Conservation (phyloP, 2,329 filamentous ascomycete genomes). For the Diaporthe citri region DNA sequence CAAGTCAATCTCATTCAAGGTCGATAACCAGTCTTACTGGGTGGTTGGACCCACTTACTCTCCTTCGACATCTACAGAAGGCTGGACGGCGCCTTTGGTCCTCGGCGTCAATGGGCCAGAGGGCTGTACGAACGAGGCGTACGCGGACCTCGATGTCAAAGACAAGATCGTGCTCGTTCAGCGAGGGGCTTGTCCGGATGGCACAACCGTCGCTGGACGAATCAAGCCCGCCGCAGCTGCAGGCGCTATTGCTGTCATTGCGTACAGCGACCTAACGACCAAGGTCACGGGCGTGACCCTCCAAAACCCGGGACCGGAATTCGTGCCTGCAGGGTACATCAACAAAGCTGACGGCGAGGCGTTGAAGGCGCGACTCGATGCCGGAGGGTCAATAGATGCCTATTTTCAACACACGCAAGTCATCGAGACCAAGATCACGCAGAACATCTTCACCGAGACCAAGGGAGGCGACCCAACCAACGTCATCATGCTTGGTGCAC, state of each 20-base stretch:
- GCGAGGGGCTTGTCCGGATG: not conserved
- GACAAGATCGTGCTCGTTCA: conserved; percentile 25
- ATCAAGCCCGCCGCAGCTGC: conserved; percentile 20
- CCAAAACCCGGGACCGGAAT: conserved; percentile 2
- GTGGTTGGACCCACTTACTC: conserved; percentile 15
- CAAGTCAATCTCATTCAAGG: conserved; percentile 15
- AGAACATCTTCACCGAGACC: conserved; percentile 61
- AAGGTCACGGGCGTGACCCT: conserved; percentile 14
- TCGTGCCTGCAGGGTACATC: conserved; percentile 12
- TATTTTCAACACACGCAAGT: conserved; percentile 1
- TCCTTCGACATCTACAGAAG: conserved; percentile 2
- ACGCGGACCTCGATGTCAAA: not conserved
- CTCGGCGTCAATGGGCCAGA: not conserved
- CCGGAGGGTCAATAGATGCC: not conserved
- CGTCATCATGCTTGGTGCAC: conserved; percentile 57
- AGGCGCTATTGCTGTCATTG: conserved; percentile 3
- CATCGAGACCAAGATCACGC: conserved; percentile 53
- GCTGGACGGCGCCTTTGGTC: not conserved
- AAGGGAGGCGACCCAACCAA: conserved; percentile 57
- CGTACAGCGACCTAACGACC: conserved; percentile 13
- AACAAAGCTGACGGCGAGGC: conserved; percentile 25
- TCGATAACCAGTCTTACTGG: not conserved
- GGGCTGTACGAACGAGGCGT: conserved; percentile 14
- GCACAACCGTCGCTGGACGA: not conserved
- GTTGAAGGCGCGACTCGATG: not conserved